Evolutionary conservation across 805 yeast genomes (phyloP).

Genomic region (Candida silvicultrix): DNA sequence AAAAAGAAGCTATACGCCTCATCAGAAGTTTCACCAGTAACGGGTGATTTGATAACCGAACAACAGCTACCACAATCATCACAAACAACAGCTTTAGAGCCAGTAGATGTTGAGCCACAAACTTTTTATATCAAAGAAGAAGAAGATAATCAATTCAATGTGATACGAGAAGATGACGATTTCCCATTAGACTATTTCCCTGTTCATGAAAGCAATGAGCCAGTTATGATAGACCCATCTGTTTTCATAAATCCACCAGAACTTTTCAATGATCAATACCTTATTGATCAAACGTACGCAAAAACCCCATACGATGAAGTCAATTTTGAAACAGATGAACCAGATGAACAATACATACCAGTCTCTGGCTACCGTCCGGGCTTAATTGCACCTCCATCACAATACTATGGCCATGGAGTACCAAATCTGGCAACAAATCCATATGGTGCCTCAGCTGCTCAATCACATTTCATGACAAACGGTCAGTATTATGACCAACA

Average conservation of each 20-base stretch:
- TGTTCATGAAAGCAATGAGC: slow-evolving; percentile 19
- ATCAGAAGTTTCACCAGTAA: not conserved
- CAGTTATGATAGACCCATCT: slow-evolving; percentile 20
- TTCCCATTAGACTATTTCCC: slow-evolving; percentile 69
- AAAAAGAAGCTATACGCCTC: slow-evolving; percentile 15
- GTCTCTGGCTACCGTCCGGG: not conserved
- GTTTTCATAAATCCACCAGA: slow-evolving; percentile 29
- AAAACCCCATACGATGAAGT: slow-evolving; percentile 25
- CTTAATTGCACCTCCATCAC: not conserved
- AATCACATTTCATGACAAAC: slow-evolving; percentile 15
- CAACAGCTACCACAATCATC: not conserved
- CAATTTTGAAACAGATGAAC: slow-evolving; percentile 7
- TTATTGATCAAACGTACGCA: slow-evolving; percentile 46
- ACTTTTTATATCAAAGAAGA: slow-evolving; percentile 17
- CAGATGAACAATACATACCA: not conserved
- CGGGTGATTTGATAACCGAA: not conserved
- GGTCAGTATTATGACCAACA: slow-evolving; percentile 21
- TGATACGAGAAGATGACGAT: slow-evolving; percentile 35
- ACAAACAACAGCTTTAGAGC: slow-evolving; percentile 2
- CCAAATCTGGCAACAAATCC: not conserved
- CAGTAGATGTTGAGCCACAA: slow-evolving; percentile 5
- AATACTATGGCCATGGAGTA: not conserved
- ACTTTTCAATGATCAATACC: slow-evolving; percentile 35
- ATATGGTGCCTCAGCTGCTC: slow-evolving; percentile 1
- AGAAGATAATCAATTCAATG: slow-evolving; percentile 4